These are phyloP conservation scores for Inonotus hispidus DNA, from an alignment of 1,284 basidiomycete species.

Conservation along the genomic window DNA sequence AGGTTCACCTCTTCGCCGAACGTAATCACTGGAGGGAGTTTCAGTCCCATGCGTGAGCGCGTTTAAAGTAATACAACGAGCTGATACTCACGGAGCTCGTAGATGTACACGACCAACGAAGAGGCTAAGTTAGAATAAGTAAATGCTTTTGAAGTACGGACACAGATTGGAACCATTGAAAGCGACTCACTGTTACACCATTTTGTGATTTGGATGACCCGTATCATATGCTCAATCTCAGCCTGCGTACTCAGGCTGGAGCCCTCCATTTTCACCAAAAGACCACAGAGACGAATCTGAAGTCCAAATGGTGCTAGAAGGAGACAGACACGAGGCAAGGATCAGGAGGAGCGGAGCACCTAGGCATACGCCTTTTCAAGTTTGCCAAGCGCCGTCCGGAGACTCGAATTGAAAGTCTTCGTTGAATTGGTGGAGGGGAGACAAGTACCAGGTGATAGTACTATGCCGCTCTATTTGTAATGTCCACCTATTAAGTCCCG, in stretches of 20 bases:
- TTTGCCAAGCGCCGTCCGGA: neutral
- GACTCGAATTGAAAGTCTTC: neutral
- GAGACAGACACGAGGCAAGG: neutral
- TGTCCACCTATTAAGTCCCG: neutral
- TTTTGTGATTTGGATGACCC: neutral
- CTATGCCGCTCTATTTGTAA: neutral
- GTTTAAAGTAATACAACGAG: neutral
- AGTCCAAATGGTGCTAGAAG: neutral
- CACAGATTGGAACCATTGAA: neutral
- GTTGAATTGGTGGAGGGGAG: too few relatives aligned
- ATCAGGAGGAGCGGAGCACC: neutral
- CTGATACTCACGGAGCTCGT: constrained; percentile 2
- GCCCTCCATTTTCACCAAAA: neutral
- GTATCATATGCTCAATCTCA: neutral
- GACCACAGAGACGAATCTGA: neutral
- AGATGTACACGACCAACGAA: constrained; percentile 1
- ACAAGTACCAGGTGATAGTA: neutral
- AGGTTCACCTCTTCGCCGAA: constrained; percentile 4
- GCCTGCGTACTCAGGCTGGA: neutral
- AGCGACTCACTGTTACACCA: neutral
- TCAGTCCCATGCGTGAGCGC: neutral
- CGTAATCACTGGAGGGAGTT: neutral
- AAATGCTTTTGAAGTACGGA: neutral
- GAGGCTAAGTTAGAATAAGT: neutral
- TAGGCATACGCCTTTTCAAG: neutral